phyloP scores from a whole-genome alignment of 176 grass and related monocot species.

The Poa annua region DNA sequence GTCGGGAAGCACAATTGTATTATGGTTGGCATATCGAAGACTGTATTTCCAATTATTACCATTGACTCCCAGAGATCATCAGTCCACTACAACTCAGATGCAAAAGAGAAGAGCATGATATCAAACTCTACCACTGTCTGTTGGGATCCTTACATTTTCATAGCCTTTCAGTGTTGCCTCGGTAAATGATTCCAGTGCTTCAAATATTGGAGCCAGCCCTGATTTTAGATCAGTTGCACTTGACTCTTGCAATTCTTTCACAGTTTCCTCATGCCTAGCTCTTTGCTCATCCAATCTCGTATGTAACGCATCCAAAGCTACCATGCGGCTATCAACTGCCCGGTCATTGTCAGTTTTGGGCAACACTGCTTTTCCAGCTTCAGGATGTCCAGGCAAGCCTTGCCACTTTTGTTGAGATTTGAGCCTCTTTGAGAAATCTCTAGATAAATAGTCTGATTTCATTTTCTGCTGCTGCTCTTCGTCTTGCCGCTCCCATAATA shows the following conservation, averaged over 20 bases:
- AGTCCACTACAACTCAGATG: constrained; percentile 13
- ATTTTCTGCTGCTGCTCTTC: constrained; percentile 68
- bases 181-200: constrained; percentile 73
- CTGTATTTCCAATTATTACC: constrained; percentile 17
- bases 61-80: constrained; percentile 11
- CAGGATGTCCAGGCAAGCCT: constrained; percentile 40
- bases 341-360: constrained; percentile 28
- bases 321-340: constrained; percentile 53
- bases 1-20: neutral
- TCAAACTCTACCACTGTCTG: constrained; percentile 19
- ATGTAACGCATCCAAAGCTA: constrained; percentile 67
- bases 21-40: constrained; percentile 6
- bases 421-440: constrained; percentile 66
- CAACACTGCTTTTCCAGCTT: constrained; percentile 29
- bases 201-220: constrained; percentile 74
- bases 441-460: constrained; percentile 68
- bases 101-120: neutral
- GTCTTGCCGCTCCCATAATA: constrained; percentile 65
- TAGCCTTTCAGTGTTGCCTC: constrained; percentile 63
- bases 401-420: constrained; percentile 53
- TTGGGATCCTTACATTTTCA: constrained; percentile 66
- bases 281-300: constrained; percentile 72
- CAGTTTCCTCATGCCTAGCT: constrained; percentile 61
- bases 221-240: constrained; percentile 67
- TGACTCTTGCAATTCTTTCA: constrained; percentile 65